These are phyloP conservation scores for Calonectria henricotiae DNA, from an alignment of 2,329 filamentous ascomycete genomes.

Conservation along the genomic window DNA sequence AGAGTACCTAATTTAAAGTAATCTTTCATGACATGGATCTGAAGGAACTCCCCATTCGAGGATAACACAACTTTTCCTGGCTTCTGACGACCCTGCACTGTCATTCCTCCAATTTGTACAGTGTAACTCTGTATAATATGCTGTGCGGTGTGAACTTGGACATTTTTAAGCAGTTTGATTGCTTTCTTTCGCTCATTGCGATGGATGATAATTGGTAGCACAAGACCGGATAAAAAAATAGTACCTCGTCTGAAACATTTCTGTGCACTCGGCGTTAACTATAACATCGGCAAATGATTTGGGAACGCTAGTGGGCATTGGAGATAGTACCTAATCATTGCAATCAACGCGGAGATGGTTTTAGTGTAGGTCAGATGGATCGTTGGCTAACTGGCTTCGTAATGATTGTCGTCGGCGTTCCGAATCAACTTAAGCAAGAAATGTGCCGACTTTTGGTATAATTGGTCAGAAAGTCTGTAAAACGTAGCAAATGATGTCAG, in stretches of 20 bases:
- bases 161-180: not conserved
- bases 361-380: slow-evolving; percentile 5
- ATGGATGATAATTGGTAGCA: not conserved
- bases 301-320: not conserved
- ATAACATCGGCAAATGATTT: not conserved
- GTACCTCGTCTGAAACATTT: not conserved
- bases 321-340: slow-evolving; percentile 50
- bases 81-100: not conserved
- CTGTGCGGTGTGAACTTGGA: not conserved
- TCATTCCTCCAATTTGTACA: not conserved
- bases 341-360: slow-evolving; percentile 54
- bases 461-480: slow-evolving; percentile 16
- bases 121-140: not conserved
- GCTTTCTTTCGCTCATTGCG: not conserved
- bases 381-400: slow-evolving; percentile 37
- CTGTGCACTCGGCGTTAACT: not conserved
- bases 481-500: not conserved
- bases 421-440: slow-evolving; percentile 62
- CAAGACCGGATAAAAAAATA: not conserved
- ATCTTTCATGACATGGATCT: not conserved
- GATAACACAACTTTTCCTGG: not conserved
- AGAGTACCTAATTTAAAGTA: not conserved
- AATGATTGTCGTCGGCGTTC: slow-evolving; percentile 62
- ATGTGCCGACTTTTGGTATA: slow-evolving; percentile 57
- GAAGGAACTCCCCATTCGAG: not conserved